Base-by-base conservation (phyloP, 2,329 filamentous ascomycete species). In the Teratosphaeria gauchensis region DNA sequence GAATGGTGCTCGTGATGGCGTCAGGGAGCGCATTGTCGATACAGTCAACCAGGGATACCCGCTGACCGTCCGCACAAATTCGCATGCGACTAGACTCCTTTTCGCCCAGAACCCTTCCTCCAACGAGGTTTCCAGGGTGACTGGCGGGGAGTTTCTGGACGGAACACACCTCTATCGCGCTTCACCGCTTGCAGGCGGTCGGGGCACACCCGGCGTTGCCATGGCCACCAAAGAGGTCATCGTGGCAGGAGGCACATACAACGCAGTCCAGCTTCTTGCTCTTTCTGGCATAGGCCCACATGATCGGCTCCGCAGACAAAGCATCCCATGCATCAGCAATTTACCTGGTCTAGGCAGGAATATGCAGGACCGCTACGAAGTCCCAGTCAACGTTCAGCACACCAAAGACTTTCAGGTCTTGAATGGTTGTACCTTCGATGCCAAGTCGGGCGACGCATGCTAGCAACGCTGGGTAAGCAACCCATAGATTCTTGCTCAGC, bases 341-440 rank as follows among this genome's bases (percentile, higher is more conserved):
- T 80, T 83, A 0, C 80, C 80, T 1, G 82, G 85, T 51, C 84
- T 88, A 2, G 85, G 85, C 4, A 80, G 78, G 58, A 84, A 87
- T 71, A 75, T 88, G 4, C 76, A 84, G 59, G 84, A 87, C 66
- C 82, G 84, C 48, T 80, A 80, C 42, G 79, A 78, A 53, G 76
- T 84, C 33, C 75, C 78, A 0, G 74, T 80, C 51, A 75, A 80
- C 14, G 78, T 80, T 51, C 73, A 76, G 53, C 69, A 73, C 16
- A 63, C 69, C 3, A 69, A 68, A 7, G 70, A 74, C 61, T 76
- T 74, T 59, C 59, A 63, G 9, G 58, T 71, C 21, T 65, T 76
- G 30, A 73, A 76, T 64, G 66, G 71, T 61, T 70, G 77, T 69
- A 71, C 71, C 0, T 74, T 76, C 56, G 64, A 65, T 57, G 58